Conservation (phyloP, 768 basidiomycete species). For the Macrolepiota albuminosa region DNA sequence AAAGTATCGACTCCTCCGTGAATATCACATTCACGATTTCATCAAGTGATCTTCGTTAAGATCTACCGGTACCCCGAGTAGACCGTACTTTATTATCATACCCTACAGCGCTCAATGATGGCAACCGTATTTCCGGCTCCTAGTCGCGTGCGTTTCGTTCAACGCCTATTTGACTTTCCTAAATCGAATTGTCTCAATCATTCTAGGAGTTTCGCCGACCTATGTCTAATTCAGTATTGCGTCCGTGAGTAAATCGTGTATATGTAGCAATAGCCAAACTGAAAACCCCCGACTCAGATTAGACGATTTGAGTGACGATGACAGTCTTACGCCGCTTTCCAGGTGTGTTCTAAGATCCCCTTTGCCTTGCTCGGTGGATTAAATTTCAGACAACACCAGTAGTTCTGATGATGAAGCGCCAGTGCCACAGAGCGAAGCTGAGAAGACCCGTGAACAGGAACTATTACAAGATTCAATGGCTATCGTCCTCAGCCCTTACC, state of each 20-base stretch:
- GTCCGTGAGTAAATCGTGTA: slow-evolving; percentile 46
- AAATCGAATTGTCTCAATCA: slow-evolving; percentile 3
- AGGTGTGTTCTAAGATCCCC: slow-evolving; percentile 4
- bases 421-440: slow-evolving; percentile 33
- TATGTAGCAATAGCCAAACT: slow-evolving; percentile 39
- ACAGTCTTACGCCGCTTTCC: slow-evolving; percentile 11
- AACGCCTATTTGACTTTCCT: background rate
- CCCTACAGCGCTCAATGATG: background rate
- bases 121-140: slow-evolving; percentile 1
- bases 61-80: background rate
- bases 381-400: background rate
- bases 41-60: background rate
- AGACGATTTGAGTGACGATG: slow-evolving; percentile 9
- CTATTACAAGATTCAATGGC: slow-evolving; percentile 51
- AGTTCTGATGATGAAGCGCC: slow-evolving; percentile 4
- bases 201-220: slow-evolving; percentile 19
- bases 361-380: background rate
- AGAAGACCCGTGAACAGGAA: slow-evolving; percentile 45
- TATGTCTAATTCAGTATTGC: slow-evolving; percentile 41
- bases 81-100: background rate
- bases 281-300: slow-evolving; percentile 15
- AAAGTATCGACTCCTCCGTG: background rate
- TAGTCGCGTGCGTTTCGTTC: slow-evolving; percentile 8
- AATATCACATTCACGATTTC: background rate
- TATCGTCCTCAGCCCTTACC: slow-evolving; percentile 43